Percentiles rank a stretch among this genome's conserved stretches.
Conservation (phyloP, 306 rosid genomes). For the Rubus idaeus region DNA sequence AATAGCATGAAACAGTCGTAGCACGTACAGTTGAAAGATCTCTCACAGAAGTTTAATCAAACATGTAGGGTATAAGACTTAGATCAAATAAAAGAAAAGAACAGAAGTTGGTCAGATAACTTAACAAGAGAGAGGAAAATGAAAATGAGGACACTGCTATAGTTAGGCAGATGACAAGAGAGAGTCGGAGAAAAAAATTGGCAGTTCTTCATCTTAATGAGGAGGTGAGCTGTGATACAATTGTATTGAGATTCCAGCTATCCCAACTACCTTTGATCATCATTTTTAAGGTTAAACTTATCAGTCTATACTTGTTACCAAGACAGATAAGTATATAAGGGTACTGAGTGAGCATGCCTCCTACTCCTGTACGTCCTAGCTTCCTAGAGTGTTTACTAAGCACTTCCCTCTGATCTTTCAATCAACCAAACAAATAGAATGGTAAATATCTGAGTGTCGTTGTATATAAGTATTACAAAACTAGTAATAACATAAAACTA, state of each 20-base stretch:
- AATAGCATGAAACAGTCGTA: not conserved
- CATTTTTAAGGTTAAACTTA: not conserved
- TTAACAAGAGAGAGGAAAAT: no score
- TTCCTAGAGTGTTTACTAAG: no score
- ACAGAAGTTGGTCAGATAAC: not conserved
- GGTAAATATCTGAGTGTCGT: no score
- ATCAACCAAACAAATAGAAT: no score
- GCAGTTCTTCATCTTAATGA: not conserved
- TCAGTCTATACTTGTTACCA: not conserved
- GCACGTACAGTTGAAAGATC: not conserved
- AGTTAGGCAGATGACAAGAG: not conserved
- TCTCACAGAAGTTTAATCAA: not conserved
- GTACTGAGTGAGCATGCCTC: no score
- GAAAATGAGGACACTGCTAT: not conserved
- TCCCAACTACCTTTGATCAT: not conserved
- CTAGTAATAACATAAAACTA: no score
- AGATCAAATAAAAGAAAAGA: not conserved
- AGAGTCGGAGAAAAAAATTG: not conserved
- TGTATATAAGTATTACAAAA: no score
- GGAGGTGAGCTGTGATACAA: not conserved
- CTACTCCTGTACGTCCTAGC: no score
- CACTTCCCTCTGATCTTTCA: no score
- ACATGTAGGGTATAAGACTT: not conserved
- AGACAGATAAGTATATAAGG: not conserved
- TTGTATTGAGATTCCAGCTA: not conserved